Conservation (phyloP, 1,139 yeast genomes). For the Protomyces inouyei region DNA sequence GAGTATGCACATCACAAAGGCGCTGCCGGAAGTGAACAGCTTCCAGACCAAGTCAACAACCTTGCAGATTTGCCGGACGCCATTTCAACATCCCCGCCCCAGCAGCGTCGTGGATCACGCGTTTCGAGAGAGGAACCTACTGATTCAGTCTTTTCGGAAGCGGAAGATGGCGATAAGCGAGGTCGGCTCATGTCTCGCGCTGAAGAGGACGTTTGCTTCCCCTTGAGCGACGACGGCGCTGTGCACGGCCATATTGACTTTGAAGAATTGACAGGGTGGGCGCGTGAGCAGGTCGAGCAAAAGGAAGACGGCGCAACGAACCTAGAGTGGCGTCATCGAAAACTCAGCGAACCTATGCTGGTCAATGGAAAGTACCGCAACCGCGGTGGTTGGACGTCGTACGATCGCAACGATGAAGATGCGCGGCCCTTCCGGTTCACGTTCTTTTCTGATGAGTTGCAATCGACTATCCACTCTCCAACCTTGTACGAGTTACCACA, state of each 20-base stretch:
- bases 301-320: constrained; percentile 30
- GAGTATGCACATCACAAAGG: constrained; percentile 1
- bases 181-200: constrained; percentile 21
- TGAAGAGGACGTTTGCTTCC: constrained; percentile 30
- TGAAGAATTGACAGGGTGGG: constrained; percentile 27
- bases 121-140: background rate
- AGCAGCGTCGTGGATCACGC: background rate
- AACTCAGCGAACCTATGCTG: constrained; percentile 30
- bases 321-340: constrained; percentile 29
- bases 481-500: constrained; percentile 57
- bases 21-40: background rate
- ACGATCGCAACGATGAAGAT: constrained; percentile 35
- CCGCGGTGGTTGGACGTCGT: constrained; percentile 23
- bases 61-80: constrained; percentile 18
- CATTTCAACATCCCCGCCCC: constrained; percentile 15
- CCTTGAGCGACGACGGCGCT: constrained; percentile 25
- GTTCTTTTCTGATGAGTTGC: constrained; percentile 84
- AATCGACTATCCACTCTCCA: constrained; percentile 84
- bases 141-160: constrained; percentile 12
- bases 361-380: constrained; percentile 32
- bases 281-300: constrained; percentile 26
- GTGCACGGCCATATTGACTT: constrained; percentile 26
- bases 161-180: constrained; percentile 4
- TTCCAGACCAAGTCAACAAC: background rate
- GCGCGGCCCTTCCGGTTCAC: constrained; percentile 61